Evolutionary conservation across 2,329 filamentous ascomycete species (phyloP), one percentile per base, ranked within the genome.

Genomic region (Colletotrichum eremochloae): DNA sequence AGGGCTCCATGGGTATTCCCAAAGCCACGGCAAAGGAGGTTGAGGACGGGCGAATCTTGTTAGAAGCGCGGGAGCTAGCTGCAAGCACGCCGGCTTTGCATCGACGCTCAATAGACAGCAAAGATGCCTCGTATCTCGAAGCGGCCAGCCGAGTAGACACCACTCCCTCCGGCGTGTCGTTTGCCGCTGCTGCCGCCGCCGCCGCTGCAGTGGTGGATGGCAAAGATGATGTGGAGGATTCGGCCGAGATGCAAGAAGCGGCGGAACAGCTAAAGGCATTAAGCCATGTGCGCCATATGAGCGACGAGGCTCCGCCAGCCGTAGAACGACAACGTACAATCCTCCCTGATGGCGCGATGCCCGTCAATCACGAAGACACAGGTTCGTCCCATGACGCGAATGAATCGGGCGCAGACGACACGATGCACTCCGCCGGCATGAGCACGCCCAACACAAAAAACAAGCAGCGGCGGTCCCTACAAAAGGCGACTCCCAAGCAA

Each of bases 201-300:
- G 68, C 60, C 12, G 69, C 63, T 36, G 52, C 79, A 2, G 74
- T 73, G 56, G 75, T 79, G 18, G 80, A 81, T 2, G 78, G 80
- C 42, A 86, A 87, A 69, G 80, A 86, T 38, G 85, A 88, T 44
- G 86, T 85, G 5, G 89, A 91, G 76, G 90, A 91, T 68, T 90
- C 90, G n/a, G 89, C 88, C 11, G 90, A 92, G 80, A 91, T 92
- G 89, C 89, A 92, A 75, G 89, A 91, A 79, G 90, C 90, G 29
- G 90, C 90, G 5, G 90, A 92, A 77, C 90, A 92, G 78, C 83
- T 92, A 7, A 91, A 92, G 76, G 90, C 90, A 1, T 79, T 92
- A 53, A 91, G 90, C 75, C 89, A 92, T 76, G 86, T 91, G 65
- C 86, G 89, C 3, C 80, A 81, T 63, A 71, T 81, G 12, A 82